These are phyloP conservation scores for Pestalotiopsis sp. DNA, from an alignment of 2,329 filamentous ascomycete genomes.

Conservation along the genomic window DNA sequence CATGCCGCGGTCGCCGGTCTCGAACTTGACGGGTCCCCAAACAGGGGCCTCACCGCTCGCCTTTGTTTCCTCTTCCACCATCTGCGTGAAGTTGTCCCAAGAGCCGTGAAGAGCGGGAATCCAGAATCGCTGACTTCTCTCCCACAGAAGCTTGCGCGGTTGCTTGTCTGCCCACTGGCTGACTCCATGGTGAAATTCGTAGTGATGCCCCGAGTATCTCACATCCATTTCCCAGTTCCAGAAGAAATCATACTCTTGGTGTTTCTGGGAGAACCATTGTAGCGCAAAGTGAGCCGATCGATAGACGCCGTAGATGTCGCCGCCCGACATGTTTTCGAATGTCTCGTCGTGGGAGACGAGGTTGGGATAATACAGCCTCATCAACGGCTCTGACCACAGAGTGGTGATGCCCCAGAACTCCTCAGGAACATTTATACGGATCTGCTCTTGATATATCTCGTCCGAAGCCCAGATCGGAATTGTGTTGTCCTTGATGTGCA, in stretches of 20 bases:
- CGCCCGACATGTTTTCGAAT: slow-evolving; percentile 40
- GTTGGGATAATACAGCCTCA: slow-evolving; percentile 63
- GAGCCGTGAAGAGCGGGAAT: slow-evolving; percentile 58
- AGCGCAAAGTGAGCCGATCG: slow-evolving; percentile 46
- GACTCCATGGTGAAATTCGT: slow-evolving; percentile 61
- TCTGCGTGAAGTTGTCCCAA: slow-evolving; percentile 58
- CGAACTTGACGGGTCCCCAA: slow-evolving; percentile 58
- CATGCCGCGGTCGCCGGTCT: slow-evolving; percentile 46
- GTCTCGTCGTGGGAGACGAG: slow-evolving; percentile 59
- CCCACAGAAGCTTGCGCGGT: slow-evolving; percentile 64
- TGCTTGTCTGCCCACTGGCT: slow-evolving; percentile 57
- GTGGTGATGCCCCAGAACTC: slow-evolving; percentile 71
- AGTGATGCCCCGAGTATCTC: slow-evolving; percentile 46
- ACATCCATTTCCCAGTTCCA: slow-evolving; percentile 54
- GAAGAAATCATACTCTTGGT: slow-evolving; percentile 49
- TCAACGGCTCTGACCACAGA: slow-evolving; percentile 69
- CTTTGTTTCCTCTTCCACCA: slow-evolving; percentile 56
- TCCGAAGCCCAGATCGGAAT: slow-evolving; percentile 34
- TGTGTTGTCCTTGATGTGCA: slow-evolving; percentile 48
- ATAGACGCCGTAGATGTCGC: slow-evolving; percentile 57
- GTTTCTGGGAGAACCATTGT: slow-evolving; percentile 47
- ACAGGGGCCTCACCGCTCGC: slow-evolving; percentile 43
- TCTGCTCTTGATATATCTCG: slow-evolving; percentile 48
- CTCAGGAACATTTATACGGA: slow-evolving; percentile 59
- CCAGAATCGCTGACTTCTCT: slow-evolving; percentile 64